Percentiles rank a stretch among this genome's conserved stretches.
Conservation (phyloP, 805 yeast species). For the Metschnikowia picachoensis region DNA sequence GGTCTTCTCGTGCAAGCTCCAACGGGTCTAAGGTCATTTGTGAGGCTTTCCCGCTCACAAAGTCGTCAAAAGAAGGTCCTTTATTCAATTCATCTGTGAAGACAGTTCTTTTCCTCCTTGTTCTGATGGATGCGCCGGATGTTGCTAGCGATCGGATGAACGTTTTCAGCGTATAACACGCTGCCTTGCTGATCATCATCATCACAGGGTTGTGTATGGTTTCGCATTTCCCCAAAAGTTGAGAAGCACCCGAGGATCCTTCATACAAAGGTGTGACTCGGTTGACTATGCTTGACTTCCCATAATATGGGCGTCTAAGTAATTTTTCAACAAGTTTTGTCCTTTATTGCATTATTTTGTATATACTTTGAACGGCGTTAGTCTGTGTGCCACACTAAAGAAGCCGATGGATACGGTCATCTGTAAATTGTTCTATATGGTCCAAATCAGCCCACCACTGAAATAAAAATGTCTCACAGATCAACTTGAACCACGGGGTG, state of each 20-base stretch:
- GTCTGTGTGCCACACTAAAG: conserved; percentile 22
- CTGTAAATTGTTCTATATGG: conserved; percentile 48
- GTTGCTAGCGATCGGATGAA: conserved; percentile 12
- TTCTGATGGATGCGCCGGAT: conserved; percentile 9
- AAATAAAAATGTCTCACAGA: conserved; percentile 86
- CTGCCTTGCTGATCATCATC: too few relatives aligned
- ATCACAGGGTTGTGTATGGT: too few relatives aligned
- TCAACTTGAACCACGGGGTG: conserved; percentile 98
- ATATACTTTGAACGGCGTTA: too few relatives aligned
- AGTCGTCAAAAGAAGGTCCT: conserved; percentile 95
- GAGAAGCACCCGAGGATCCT: background rate
- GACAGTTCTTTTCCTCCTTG: conserved; percentile 50
- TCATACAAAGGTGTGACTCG: conserved; percentile 1
- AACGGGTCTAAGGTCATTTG: conserved; percentile 68
- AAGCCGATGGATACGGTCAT: conserved; percentile 47
- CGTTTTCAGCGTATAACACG: background rate
- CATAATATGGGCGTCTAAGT: too few relatives aligned
- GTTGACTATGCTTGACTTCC: background rate
- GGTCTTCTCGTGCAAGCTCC: conserved; percentile 64
- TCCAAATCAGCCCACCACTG: conserved; percentile 89
- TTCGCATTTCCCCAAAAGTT: too few relatives aligned
- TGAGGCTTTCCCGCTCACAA: conserved; percentile 76
- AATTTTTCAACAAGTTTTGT: too few relatives aligned
- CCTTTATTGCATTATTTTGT: too few relatives aligned
- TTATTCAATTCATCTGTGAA: conserved; percentile 67